These are phyloP conservation scores for Wickerhamomyces alni DNA, from an alignment of 805 yeast species.

Conservation along the genomic window DNA sequence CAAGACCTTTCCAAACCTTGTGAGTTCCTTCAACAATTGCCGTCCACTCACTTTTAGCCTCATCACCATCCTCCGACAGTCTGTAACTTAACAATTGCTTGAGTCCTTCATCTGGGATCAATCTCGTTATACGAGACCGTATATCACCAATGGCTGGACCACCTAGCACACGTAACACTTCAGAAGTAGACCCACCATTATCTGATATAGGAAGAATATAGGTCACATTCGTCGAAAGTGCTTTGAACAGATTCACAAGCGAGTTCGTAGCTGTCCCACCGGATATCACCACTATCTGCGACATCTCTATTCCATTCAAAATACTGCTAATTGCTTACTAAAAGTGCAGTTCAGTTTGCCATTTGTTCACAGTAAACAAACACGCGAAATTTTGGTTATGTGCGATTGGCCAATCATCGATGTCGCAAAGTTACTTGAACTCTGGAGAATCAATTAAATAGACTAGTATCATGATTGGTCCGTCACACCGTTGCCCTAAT, in stretches of 20 bases:
- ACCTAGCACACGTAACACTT: slow-evolving; percentile 76
- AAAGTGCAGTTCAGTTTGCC: no score
- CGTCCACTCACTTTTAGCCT: slow-evolving; percentile 72
- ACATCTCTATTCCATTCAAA: neutral
- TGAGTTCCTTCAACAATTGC: slow-evolving; percentile 76
- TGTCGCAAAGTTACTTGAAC: no score
- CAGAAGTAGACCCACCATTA: slow-evolving; percentile 94
- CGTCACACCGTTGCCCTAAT: no score
- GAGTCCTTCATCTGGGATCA: slow-evolving; percentile 50
- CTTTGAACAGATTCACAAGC: slow-evolving; percentile 51
- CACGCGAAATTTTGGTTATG: no score
- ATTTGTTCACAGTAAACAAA: no score
- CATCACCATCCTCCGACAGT: slow-evolving; percentile 37
- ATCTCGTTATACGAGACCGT: slow-evolving; percentile 69
- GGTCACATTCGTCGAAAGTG: slow-evolving; percentile 38
- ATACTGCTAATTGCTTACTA: no score
- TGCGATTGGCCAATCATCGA: no score
- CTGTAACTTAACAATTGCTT: slow-evolving; percentile 40
- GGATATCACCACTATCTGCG: slow-evolving; percentile 37
- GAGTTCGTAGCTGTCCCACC: slow-evolving; percentile 90
- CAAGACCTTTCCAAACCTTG: slow-evolving; percentile 55
- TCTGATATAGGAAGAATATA: slow-evolving; percentile 83
- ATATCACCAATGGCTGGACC: slow-evolving; percentile 96
- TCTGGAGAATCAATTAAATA: no score
- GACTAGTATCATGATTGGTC: no score